Evolutionary conservation across 2,329 filamentous ascomycete species (phyloP), one percentile per base, ranked within the genome.

Genomic region (Stenocarpella maydis): DNA sequence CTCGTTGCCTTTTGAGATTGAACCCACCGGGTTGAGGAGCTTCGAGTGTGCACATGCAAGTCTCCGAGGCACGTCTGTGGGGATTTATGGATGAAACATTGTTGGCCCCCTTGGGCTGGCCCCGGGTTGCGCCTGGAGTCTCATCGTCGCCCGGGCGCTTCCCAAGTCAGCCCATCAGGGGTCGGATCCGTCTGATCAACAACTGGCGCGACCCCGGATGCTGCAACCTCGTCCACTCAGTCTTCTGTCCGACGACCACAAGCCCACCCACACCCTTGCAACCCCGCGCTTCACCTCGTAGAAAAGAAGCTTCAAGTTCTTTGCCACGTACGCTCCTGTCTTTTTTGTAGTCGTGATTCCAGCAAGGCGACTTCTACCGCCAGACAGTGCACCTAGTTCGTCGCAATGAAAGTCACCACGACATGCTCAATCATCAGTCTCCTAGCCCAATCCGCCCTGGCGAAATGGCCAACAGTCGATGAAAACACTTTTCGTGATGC

Each of bases 121-220:
- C 55, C 58, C 58, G 58, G 37, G 58, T 61, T 37, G 43, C 58
- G 43, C 28, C 28, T 37, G 28, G 19, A 34, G 58, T 63, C 58
- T 63, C 58, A 49, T 63, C 58, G 58, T n/a, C n/a, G 43, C 58
- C n/a, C n/a, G n/a, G n/a, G n/a, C n/a, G n/a, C n/a, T n/a, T 37
- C 43, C 43, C 34, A 61, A 52, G 43, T 39, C 31, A 31, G 43
- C 52, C 67, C 65, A 58, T 72, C 37, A 73, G 63, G 31, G 45
- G 60, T 55, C 52, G 52, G 43, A 47, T 50, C 67, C 28, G 67
- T 69, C 39, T 69, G 67, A 69, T 69, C 67, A 65, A 37, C 67
- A 65, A 21, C 8, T 58, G 52, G 54, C 64, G 67, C 67, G 67
- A 69, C 67, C 50, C 41, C 47, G 47, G 34, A 21, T 65, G 58